phyloP scores from a whole-genome alignment of 208 protist species.

The Trypanosoma platydactyli region DNA sequence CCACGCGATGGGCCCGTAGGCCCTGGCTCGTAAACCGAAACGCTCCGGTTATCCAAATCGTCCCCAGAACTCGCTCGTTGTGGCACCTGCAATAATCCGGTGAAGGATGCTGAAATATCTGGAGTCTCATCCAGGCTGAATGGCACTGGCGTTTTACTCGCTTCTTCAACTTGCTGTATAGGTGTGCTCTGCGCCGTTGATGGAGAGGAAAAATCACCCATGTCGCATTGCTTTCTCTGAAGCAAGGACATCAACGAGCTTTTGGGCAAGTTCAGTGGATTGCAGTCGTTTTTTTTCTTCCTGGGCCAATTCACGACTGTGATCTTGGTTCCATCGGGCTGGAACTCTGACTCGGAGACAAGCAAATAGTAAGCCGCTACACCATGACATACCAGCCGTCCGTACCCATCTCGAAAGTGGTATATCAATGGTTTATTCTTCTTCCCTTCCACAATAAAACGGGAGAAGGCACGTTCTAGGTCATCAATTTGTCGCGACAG shows the following conservation, averaged over 20 bases:
- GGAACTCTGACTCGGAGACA: constrained; percentile 53
- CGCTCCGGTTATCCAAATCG: not conserved
- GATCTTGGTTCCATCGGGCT: constrained; percentile 61
- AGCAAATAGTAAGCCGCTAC: constrained; percentile 83
- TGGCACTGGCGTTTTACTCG: not conserved
- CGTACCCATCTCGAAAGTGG: constrained; percentile 84
- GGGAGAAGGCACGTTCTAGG: constrained; percentile 64
- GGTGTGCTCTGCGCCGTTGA: constrained; percentile 45
- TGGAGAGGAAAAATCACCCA: constrained; percentile 40
- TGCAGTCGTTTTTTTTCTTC: constrained; percentile 38
- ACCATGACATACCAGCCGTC: constrained; percentile 82
- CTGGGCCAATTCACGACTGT: constrained; percentile 70
- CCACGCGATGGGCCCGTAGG: not conserved
- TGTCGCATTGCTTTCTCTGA: constrained; percentile 44
- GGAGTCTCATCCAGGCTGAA: constrained; percentile 9
- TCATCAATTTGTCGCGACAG: constrained; percentile 78
- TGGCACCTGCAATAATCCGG: not conserved
- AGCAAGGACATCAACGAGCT: constrained; percentile 64
- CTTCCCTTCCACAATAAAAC: constrained; percentile 47
- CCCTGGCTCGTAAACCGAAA: constrained; percentile 12
- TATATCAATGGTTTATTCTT: constrained; percentile 60
- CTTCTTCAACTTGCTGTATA: not conserved
- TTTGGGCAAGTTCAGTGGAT: constrained; percentile 44
- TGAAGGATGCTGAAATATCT: not conserved
- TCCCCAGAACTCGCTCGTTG: not conserved